Conservation (phyloP, 1,139 yeast species). For the Hansenula sp. region DNA sequence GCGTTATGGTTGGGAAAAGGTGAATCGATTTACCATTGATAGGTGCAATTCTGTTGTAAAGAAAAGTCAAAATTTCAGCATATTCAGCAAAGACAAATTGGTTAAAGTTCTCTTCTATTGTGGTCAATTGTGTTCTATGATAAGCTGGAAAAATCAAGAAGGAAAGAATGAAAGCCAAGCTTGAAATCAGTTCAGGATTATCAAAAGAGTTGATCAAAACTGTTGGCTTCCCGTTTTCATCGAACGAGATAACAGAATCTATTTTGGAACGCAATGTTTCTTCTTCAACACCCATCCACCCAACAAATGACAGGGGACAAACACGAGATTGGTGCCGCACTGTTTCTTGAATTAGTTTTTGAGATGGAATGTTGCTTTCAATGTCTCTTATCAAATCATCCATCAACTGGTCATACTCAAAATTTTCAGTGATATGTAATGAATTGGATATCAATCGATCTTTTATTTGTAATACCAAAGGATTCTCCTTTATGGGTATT, state of each 20-base stretch:
- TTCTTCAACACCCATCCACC: too few relatives aligned
- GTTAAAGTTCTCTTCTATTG: background rate
- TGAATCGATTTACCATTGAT: background rate
- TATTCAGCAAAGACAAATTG: background rate
- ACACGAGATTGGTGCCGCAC: too few relatives aligned
- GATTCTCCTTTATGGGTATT: background rate
- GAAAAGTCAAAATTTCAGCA: background rate
- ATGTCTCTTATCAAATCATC: background rate
- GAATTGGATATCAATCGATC: background rate
- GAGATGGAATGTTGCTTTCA: background rate
- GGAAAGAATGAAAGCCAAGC: background rate
- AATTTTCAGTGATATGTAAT: background rate
- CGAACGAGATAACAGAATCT: too few relatives aligned
- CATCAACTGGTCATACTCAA: background rate
- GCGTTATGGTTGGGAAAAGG: background rate
- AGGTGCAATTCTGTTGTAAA: background rate
- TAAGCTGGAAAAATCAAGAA: background rate
- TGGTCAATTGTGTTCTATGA: background rate
- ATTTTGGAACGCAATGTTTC: too few relatives aligned
- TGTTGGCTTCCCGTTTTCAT: background rate
- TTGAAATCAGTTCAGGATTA: background rate
- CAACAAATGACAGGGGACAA: too few relatives aligned
- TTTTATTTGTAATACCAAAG: background rate
- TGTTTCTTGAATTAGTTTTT: too few relatives aligned
- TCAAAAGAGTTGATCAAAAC: background rate